phyloP scores from a whole-genome alignment of 768 basidiomycete species.

The Pholiota microspora region DNA sequence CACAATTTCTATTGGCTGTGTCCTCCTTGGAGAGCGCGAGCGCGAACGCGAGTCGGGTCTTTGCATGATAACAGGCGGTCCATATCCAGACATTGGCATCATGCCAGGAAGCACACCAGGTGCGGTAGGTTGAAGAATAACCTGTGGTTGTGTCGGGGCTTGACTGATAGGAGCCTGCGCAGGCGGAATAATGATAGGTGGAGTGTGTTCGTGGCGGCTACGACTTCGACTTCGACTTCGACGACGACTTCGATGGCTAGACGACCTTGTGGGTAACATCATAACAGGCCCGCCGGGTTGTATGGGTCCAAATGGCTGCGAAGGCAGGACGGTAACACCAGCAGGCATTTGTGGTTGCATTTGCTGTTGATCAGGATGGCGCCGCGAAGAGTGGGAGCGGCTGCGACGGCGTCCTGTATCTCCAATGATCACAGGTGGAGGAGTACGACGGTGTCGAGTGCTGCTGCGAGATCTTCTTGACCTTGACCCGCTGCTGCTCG shows the following conservation, averaged over 20 bases:
- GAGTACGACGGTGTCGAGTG: slow-evolving; percentile 10
- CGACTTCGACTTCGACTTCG: slow-evolving; percentile 13
- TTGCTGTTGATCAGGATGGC: slow-evolving; percentile 3
- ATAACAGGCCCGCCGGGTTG: slow-evolving; percentile 8
- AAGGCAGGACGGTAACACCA: slow-evolving; percentile 17
- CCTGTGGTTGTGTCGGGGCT: slow-evolving; percentile 3
- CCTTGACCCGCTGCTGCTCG: too few species aligned
- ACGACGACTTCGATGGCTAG: slow-evolving; percentile 1
- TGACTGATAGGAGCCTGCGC: not conserved
- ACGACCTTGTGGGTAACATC: slow-evolving; percentile 15
- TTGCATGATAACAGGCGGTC: slow-evolving; percentile 3
- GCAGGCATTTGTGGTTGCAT: slow-evolving; percentile 7
- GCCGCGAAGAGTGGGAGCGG: slow-evolving; percentile 22
- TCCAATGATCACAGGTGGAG: slow-evolving; percentile 17
- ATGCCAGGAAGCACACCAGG: slow-evolving; percentile 1
- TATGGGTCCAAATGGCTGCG: slow-evolving; percentile 9
- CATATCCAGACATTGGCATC: slow-evolving; percentile 4
- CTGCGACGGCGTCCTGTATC: slow-evolving; percentile 18
- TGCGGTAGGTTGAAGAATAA: slow-evolving; percentile 10
- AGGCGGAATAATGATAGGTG: slow-evolving; percentile 4
- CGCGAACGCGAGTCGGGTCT: slow-evolving; percentile 8
- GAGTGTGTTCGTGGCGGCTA: slow-evolving; percentile 11
- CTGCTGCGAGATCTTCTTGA: slow-evolving; percentile 15
- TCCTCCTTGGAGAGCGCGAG: slow-evolving; percentile 17
- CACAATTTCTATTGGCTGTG: slow-evolving; percentile 8